Percentiles rank a stretch among this genome's conserved stretches.
Conservation (phyloP, 2,329 filamentous ascomycete genomes). For the Claviceps capensis region DNA sequence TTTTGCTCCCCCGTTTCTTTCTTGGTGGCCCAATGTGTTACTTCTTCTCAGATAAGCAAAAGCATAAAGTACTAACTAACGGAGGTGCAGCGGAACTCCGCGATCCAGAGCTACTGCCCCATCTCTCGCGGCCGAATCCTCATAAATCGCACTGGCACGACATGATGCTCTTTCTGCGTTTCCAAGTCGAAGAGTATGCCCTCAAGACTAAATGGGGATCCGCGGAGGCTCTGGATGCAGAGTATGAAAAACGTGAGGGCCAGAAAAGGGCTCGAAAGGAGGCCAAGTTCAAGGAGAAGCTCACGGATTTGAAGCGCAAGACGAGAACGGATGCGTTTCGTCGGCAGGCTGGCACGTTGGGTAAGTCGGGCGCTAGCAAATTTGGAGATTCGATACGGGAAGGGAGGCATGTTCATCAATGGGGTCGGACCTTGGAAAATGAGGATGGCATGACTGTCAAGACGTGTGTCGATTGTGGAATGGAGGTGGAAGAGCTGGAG, state of each 20-base stretch:
- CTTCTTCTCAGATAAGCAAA: not conserved
- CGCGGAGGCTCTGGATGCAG: constrained; percentile 68
- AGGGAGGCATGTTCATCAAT: constrained; percentile 78
- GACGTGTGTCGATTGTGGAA: constrained; percentile 61
- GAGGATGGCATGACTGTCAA: constrained; percentile 66
- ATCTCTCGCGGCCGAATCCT: constrained; percentile 80
- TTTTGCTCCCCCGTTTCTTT: not conserved
- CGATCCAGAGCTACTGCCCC: constrained; percentile 74
- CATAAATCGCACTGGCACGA: constrained; percentile 95
- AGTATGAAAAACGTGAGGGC: constrained; percentile 66
- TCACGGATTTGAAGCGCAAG: constrained; percentile 82
- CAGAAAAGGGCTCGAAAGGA: constrained; percentile 81
- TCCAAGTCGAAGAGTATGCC: constrained; percentile 89
- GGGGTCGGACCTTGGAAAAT: constrained; percentile 57
- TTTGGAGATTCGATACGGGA: constrained; percentile 69
- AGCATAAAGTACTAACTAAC: not conserved
- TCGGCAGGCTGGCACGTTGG: constrained; percentile 48
- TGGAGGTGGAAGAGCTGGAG: constrained; percentile 67
- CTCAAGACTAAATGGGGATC: constrained; percentile 86
- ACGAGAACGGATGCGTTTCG: constrained; percentile 85
- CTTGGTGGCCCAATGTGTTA: too few species aligned
- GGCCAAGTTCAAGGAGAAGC: constrained; percentile 78
- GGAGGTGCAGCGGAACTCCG: constrained; percentile 60
- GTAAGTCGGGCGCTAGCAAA: constrained; percentile 34
- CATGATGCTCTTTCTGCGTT: constrained; percentile 95